Percentiles rank a stretch among this genome's conserved stretches.
Conservation (phyloP, 768 basidiomycete genomes). For the Bullera alba region DNA sequence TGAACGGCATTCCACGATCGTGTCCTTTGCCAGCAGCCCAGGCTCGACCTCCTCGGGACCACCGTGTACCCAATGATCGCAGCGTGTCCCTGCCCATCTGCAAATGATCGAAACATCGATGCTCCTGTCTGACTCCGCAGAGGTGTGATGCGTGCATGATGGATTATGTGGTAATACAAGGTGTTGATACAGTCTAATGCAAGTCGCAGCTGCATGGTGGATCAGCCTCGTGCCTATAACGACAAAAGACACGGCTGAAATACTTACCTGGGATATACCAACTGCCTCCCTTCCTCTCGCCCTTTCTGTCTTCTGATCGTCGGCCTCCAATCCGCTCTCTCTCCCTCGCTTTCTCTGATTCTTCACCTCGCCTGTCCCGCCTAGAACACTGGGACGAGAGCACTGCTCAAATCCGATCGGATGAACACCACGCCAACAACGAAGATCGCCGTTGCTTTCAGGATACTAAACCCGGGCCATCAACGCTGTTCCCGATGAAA, state of each 20-base stretch:
- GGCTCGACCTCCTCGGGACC: too few relatives aligned
- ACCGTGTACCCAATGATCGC: too few relatives aligned
- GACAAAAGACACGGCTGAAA: too few relatives aligned
- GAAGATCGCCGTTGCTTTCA: conserved; percentile 23
- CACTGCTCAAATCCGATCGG: conserved; percentile 15
- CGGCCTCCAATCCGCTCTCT: not conserved
- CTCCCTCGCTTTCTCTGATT: not conserved
- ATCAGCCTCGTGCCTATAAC: too few relatives aligned
- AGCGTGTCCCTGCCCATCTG: too few relatives aligned
- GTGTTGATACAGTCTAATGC: too few relatives aligned
- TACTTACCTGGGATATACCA: too few relatives aligned
- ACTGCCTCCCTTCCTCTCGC: not conserved
- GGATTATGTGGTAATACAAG: conserved; percentile 9
- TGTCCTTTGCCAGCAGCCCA: too few relatives aligned
- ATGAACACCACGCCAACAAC: conserved; percentile 25
- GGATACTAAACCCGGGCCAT: conserved; percentile 11
- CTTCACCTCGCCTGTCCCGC: not conserved
- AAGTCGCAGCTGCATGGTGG: too few relatives aligned
- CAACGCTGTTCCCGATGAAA: not conserved
- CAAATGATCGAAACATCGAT: not conserved
- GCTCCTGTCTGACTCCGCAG: not conserved
- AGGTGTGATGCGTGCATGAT: conserved; percentile 21
- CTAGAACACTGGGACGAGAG: conserved; percentile 25
- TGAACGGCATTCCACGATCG: too few relatives aligned
- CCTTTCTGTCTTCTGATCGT: not conserved